Evolutionary conservation across 768 basidiomycete species (phyloP), one percentile per base, ranked within the genome.

Genomic region (Pleurotus tuoliensis): DNA sequence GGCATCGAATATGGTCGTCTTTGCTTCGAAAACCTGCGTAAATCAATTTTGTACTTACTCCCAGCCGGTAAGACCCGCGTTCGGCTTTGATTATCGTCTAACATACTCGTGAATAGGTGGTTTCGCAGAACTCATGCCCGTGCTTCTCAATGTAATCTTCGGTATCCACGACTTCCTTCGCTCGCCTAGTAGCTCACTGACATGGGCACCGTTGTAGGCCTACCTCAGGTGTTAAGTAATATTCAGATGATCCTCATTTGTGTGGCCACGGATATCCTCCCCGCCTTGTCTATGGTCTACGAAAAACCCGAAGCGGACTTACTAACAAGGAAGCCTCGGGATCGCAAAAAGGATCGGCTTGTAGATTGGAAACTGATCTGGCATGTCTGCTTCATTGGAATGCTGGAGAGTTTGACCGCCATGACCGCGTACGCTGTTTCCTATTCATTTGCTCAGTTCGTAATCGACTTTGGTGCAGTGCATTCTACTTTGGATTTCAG

Each of bases 1-100:
- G 87, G 82, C 1, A 79, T 87, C 61, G 76, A 84, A 66, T 84
- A 86, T 65, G 87, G 87, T 59, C 81, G 83, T 38, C 72, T 85
- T 12, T 80, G 82, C 15, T 86, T 81, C 62, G 84, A 86, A 63
- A 87, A 87, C 61, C 71, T 87, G 34, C 78, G 81, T 72, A 81
- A 84, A 71, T 70, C 78, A 13, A 75, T 77, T 4, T 58, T 82
- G n/a, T 79, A 81, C 54, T 67, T 81, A 12, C 66, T 81, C 41
- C 78, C 78, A 6, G 79, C 78, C 41, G 78, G 80, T 63, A 20
- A 18, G 51, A 8, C 6, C 13, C 2, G n/a, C 37, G 27, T 51
- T 30, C 37, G 7, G 30, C 30, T 30, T 30, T 34, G 30, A 34
- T 34, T 20, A 9, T 13, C n/a, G 11, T 43, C 46, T 39, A 12